Evolutionary conservation across 306 rosid species (phyloP).

Genomic region (Sicyos edulis): DNA sequence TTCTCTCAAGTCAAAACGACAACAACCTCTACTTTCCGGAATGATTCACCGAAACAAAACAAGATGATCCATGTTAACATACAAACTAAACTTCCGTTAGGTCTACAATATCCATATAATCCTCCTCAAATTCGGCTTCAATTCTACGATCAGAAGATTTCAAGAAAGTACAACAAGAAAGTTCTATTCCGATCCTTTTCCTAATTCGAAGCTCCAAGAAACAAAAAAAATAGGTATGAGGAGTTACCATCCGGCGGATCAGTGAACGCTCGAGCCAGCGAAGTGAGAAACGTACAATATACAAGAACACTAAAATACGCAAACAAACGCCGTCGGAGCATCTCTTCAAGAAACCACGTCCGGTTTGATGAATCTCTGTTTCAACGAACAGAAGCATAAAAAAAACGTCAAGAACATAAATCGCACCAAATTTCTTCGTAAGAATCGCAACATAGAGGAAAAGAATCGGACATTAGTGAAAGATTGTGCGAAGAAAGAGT

Average conservation of each 20-base stretch:
- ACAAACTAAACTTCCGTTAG: background rate
- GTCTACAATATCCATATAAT: too few species aligned
- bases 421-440: background rate
- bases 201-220: background rate
- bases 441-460: background rate
- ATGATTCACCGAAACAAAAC: background rate
- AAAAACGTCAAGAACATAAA: conserved; percentile 9
- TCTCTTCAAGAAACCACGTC: conserved; percentile 21
- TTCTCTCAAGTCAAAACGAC: background rate
- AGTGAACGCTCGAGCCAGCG: conserved; percentile 42
- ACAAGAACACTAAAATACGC: conserved; percentile 27
- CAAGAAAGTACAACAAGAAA: conserved; percentile 5
- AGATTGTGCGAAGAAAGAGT: background rate
- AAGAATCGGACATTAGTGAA: background rate
- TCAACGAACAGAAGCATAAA: conserved; percentile 7
- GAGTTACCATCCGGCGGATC: conserved; percentile 46
- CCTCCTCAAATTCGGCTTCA: background rate
- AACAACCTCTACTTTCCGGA: background rate
- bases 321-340: conserved; percentile 27
- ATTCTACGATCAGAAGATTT: background rate
- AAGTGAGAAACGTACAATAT: conserved; percentile 40
- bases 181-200: background rate
- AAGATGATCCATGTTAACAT: background rate
- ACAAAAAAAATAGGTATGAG: background rate
- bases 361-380: conserved; percentile 12